Evolutionary conservation across 2,329 filamentous ascomycete genomes (phyloP).

Genomic region (Calonectria crousiana): DNA sequence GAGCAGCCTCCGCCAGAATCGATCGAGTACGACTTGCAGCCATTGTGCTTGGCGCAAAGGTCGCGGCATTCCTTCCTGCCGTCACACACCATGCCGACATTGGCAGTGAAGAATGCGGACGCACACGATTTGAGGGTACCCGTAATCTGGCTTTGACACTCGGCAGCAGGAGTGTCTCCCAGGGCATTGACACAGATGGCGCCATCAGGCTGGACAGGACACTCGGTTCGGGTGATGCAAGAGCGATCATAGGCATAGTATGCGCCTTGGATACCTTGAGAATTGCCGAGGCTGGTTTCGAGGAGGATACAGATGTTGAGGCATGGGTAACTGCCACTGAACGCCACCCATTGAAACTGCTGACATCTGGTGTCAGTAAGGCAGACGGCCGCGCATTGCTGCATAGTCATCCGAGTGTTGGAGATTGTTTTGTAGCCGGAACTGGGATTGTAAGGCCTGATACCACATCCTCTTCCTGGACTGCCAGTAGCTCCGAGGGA

Average conservation of each 20-base stretch:
- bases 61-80: slow-evolving; percentile 34
- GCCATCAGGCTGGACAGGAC: slow-evolving; percentile 19
- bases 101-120: slow-evolving; percentile 30
- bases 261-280: slow-evolving; percentile 19
- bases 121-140: slow-evolving; percentile 34
- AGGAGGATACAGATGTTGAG: slow-evolving; percentile 33
- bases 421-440: slow-evolving; percentile 33
- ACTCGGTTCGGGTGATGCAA: slow-evolving; percentile 29
- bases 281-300: slow-evolving; percentile 9
- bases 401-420: slow-evolving; percentile 27
- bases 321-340: slow-evolving; percentile 24
- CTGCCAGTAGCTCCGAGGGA: slow-evolving; percentile 24
- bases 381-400: slow-evolving; percentile 37
- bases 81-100: slow-evolving; percentile 21
- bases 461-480: slow-evolving; percentile 31
- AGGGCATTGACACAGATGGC: slow-evolving; percentile 34
- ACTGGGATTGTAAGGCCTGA: slow-evolving; percentile 33
- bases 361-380: slow-evolving; percentile 29
- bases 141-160: slow-evolving; percentile 18
- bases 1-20: slow-evolving; percentile 32
- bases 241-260: slow-evolving; percentile 36
- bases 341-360: slow-evolving; percentile 35
- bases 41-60: slow-evolving; percentile 35
- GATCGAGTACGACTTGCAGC: slow-evolving; percentile 37
- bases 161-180: slow-evolving; percentile 31